Conservation (phyloP, 2,329 filamentous ascomycete species). For the Cytospora piceicola region DNA sequence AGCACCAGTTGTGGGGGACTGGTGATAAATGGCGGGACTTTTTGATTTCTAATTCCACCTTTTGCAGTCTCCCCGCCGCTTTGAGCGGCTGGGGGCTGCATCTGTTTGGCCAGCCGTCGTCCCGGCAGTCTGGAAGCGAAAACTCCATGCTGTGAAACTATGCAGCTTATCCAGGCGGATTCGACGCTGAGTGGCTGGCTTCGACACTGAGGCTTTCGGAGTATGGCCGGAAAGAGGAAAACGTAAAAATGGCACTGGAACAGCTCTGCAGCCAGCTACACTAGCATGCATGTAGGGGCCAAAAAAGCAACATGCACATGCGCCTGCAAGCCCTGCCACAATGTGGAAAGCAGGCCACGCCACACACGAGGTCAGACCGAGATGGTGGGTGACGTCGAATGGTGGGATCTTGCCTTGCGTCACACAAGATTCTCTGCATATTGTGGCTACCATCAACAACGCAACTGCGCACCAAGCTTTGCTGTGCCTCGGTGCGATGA, state of each 20-base stretch:
- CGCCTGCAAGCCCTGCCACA: constrained; percentile 15
- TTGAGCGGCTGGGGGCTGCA: constrained; percentile 20
- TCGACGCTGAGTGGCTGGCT: constrained; percentile 25
- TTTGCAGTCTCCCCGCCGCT: background rate
- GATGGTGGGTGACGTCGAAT: background rate
- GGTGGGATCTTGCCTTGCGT: background rate
- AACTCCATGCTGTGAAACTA: constrained; percentile 8
- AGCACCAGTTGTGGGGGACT: background rate
- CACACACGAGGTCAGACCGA: background rate
- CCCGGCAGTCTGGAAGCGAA: constrained; percentile 25
- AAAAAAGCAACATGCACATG: constrained; percentile 11
- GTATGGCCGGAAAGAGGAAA: constrained; percentile 12
- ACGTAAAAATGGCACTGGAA: constrained; percentile 6
- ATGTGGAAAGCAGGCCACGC: background rate
- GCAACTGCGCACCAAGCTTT: background rate
- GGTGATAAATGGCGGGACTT: background rate
- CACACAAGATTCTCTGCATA: background rate
- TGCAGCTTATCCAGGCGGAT: constrained; percentile 13
- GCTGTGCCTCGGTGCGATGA: background rate
- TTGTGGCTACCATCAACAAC: background rate
- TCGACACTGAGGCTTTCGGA: constrained; percentile 9
- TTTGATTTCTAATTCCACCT: background rate
- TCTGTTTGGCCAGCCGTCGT: constrained; percentile 25
- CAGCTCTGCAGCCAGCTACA: constrained; percentile 5
- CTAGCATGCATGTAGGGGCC: constrained; percentile 9